These are phyloP conservation scores for Fraxinus floribunda DNA, from an alignment of 305 asterid species.

Conservation along the genomic window DNA sequence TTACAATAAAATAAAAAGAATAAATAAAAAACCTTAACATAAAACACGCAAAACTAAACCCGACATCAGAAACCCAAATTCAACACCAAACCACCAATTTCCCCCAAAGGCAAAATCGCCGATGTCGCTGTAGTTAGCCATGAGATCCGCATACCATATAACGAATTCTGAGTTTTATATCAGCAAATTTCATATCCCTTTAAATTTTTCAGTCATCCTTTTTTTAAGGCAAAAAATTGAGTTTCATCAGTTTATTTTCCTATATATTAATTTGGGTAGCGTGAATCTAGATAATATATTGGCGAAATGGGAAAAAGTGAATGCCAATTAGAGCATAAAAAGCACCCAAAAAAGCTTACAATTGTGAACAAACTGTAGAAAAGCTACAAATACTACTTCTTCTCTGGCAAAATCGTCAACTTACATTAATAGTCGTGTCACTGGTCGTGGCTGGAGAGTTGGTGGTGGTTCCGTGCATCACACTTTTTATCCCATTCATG, in stretches of 20 bases:
- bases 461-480: constrained; percentile 27
- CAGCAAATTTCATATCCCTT: background rate
- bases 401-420: background rate
- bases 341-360: background rate
- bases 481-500: constrained; percentile 71
- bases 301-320: background rate
- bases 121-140: constrained; percentile 16
- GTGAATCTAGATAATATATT: background rate
- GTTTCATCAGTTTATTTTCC: background rate
- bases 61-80: background rate
- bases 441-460: background rate
- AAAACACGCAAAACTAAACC: background rate
- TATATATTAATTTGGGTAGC: background rate
- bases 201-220: background rate
- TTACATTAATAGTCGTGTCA: background rate
- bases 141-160: constrained; percentile 19
- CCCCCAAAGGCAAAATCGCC: background rate
- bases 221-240: background rate
- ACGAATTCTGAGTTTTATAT: background rate
- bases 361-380: background rate
- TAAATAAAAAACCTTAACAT: background rate
- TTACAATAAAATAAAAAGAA: background rate
- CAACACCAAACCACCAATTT: background rate
- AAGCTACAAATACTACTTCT: background rate
- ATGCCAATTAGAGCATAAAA: background rate